Conservation (phyloP, 2,329 filamentous ascomycete genomes). For the Daldinia eschscholtzii region DNA sequence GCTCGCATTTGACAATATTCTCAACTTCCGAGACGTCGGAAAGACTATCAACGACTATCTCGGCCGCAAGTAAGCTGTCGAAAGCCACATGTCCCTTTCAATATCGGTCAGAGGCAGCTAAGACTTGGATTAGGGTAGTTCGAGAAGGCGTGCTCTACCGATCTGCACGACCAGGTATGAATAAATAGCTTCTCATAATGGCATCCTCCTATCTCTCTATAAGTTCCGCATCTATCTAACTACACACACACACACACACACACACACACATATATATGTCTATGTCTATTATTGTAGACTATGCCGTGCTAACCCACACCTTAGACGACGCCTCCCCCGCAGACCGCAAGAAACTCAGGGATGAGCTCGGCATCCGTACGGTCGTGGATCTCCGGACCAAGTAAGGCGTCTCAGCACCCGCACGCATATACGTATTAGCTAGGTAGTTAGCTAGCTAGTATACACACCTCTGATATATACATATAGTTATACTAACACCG, state of each 20-base stretch:
- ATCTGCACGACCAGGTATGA: slow-evolving; percentile 71
- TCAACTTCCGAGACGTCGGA: slow-evolving; percentile 85
- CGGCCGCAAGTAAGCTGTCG: slow-evolving; percentile 63
- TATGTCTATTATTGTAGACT: background rate
- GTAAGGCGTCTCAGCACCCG: slow-evolving; percentile 57
- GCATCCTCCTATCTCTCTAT: too few species aligned
- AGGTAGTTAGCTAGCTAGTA: background rate
- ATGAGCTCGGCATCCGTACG: slow-evolving; percentile 74
- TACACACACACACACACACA: too few species aligned
- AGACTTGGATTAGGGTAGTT: slow-evolving; percentile 56
- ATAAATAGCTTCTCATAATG: background rate
- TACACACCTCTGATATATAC: too few species aligned
- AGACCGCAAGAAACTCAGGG: slow-evolving; percentile 71
- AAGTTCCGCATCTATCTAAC: too few species aligned
- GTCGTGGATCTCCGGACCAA: slow-evolving; percentile 85
- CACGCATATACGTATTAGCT: background rate
- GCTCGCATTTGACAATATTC: slow-evolving; percentile 66
- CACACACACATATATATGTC: too few species aligned
- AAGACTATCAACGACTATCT: slow-evolving; percentile 72
- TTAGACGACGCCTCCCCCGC: slow-evolving; percentile 76
- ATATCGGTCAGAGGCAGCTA: background rate
- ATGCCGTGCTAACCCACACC: background rate
- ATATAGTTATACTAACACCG: slow-evolving; percentile 10
- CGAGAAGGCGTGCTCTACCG: slow-evolving; percentile 75
- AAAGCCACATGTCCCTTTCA: background rate